A percentile compares a stretch with the other conserved stretches of the same genome.
phyloP scores from a whole-genome alignment of 495 filamentous ascomycete species.

The Podospora comata region DNA sequence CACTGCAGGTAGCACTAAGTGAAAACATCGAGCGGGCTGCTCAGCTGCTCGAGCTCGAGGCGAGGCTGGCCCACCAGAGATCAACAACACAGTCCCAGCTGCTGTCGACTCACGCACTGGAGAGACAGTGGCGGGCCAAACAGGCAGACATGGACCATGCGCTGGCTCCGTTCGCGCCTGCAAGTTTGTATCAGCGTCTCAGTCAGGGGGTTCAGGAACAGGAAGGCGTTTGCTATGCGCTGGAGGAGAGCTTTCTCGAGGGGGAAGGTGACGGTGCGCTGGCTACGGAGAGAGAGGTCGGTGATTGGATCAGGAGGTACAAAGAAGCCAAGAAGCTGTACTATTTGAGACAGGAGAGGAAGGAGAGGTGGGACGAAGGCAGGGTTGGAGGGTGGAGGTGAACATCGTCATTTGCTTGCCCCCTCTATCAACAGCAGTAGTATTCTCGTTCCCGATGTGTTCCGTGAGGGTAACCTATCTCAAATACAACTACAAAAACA shows the following conservation, averaged over 20 bases:
- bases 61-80: conserved; percentile 61
- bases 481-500: too few relatives aligned
- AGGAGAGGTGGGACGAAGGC: conserved; percentile 91
- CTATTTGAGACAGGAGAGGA: conserved; percentile 73
- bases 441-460: background rate
- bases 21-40: conserved; percentile 66
- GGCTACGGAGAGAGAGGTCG: conserved; percentile 72
- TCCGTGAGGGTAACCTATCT: too few relatives aligned
- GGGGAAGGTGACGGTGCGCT: conserved; percentile 29
- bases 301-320: conserved; percentile 78
- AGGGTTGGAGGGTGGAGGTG: conserved; percentile 89
- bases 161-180: conserved; percentile 78
- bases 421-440: background rate
- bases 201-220: conserved; percentile 74
- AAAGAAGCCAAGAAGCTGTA: conserved; percentile 70
- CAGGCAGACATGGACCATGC: conserved; percentile 84
- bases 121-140: conserved; percentile 85
- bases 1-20: conserved; percentile 59
- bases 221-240: conserved; percentile 71
- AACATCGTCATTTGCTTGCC: conserved; percentile 20
- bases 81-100: conserved; percentile 72
- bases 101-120: conserved; percentile 76
- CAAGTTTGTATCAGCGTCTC: conserved; percentile 75
- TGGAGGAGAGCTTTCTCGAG: conserved; percentile 90
- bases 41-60: conserved; percentile 55